Conservation (phyloP, 208 protist genomes). For the Trypanosoma mega region DNA sequence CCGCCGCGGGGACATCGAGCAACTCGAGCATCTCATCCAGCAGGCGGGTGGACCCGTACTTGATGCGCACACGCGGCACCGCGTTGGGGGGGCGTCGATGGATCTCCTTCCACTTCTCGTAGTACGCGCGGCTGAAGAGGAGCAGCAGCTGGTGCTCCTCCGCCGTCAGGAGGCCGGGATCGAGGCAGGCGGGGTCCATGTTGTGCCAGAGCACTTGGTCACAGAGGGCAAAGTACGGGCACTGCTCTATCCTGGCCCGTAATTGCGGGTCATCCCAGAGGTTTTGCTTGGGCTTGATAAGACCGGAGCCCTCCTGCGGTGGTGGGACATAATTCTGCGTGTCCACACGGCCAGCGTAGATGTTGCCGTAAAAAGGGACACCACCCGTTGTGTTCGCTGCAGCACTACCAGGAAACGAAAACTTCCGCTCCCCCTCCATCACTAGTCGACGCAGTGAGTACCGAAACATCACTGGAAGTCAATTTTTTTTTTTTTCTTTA, state of each 20-base stretch:
- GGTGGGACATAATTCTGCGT: conserved; percentile 71
- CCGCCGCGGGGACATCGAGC: conserved; percentile 37
- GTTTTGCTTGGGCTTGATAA: conserved; percentile 44
- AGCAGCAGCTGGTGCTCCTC: conserved; percentile 88
- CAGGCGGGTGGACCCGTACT: conserved; percentile 52
- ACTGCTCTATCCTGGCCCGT: conserved; percentile 54
- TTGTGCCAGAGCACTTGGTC: conserved; percentile 89
- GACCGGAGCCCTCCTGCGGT: conserved; percentile 44
- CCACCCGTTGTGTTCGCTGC: conserved; percentile 58
- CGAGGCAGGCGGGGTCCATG: conserved; percentile 84
- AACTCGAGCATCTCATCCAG: conserved; percentile 69
- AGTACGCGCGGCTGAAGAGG: conserved; percentile 84
- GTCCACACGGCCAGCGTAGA: conserved; percentile 81
- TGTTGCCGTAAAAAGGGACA: conserved; percentile 85
- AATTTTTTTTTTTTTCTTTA: not conserved
- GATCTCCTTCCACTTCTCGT: conserved; percentile 79
- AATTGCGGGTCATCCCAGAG: conserved; percentile 70
- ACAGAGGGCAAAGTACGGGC: conserved; percentile 87
- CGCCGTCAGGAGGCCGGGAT: conserved; percentile 73
- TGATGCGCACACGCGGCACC: conserved; percentile 60
- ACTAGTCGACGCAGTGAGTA: conserved; percentile 32
- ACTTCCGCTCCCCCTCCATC: conserved; percentile 64
- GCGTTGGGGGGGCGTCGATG: conserved; percentile 50
- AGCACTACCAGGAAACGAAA: conserved; percentile 51
- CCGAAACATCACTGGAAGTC: conserved; percentile 32